Percentiles rank a stretch among this genome's conserved stretches.
phyloP scores from a whole-genome alignment of 2,329 filamentous ascomycete genomes.

The Fusarium oligoseptatum region DNA sequence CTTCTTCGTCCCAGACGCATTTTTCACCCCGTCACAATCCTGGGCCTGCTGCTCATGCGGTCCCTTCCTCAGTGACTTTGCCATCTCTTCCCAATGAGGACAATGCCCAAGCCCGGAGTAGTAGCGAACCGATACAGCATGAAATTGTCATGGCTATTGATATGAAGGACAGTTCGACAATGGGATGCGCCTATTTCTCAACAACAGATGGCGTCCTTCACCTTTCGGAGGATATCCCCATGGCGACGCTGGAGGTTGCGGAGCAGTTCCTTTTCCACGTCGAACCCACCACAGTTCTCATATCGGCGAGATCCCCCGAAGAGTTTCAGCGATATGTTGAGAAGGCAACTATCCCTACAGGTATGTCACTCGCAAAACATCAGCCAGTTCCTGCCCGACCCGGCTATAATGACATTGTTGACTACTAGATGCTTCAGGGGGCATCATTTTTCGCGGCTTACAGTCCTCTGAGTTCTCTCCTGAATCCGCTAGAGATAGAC shows the following conservation, averaged over 20 bases:
- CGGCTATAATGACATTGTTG: slow-evolving; percentile 1
- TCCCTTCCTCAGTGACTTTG: neutral
- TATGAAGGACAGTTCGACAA: slow-evolving; percentile 74
- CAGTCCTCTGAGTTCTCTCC: slow-evolving; percentile 80
- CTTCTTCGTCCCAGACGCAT: neutral
- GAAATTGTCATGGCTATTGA: slow-evolving; percentile 87
- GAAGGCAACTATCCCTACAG: slow-evolving; percentile 26
- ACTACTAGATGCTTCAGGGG: slow-evolving; percentile 8
- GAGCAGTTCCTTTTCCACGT: slow-evolving; percentile 69
- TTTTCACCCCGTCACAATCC: neutral
- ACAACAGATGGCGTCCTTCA: slow-evolving; percentile 77
- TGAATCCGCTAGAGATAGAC: slow-evolving; percentile 73
- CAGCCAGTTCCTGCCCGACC: neutral
- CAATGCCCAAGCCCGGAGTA: slow-evolving; percentile 14
- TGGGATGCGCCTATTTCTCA: slow-evolving; percentile 89
- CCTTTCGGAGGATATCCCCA: slow-evolving; percentile 81
- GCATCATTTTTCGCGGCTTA: slow-evolving; percentile 70
- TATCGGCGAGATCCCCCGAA: slow-evolving; percentile 62
- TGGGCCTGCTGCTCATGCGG: neutral
- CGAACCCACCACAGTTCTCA: slow-evolving; percentile 68
- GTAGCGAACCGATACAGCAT: slow-evolving; percentile 29
- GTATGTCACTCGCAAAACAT: slow-evolving; percentile 12
- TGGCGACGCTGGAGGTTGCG: slow-evolving; percentile 77
- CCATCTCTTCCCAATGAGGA: neutral
- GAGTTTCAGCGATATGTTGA: slow-evolving; percentile 52